phyloP scores from a whole-genome alignment of 176 grass and related monocot genomes.

The Oryza rufipogon region DNA sequence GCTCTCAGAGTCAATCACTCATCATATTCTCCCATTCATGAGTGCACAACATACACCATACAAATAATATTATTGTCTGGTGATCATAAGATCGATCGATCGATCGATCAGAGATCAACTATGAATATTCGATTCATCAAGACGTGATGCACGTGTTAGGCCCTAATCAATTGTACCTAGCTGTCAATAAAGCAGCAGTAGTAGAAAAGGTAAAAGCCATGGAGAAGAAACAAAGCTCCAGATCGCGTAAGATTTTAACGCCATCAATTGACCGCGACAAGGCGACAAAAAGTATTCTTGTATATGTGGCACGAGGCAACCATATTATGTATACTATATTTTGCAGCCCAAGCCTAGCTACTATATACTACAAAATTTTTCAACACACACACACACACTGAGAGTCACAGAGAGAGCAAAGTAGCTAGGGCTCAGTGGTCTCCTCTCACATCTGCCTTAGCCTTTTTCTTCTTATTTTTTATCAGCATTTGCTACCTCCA shows the following conservation, averaged over 20 bases:
- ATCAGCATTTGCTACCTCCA: not conserved
- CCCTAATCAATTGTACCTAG: not conserved
- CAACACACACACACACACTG: not conserved
- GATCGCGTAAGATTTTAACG: conserved; percentile 45
- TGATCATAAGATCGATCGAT: not conserved
- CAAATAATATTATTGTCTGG: not conserved
- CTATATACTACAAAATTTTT: conserved; percentile 26
- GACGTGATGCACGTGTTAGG: conserved; percentile 9
- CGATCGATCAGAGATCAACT: not conserved
- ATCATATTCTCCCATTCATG: conserved; percentile 29
- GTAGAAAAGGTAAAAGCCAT: conserved; percentile 18
- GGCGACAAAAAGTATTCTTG: conserved; percentile 47
- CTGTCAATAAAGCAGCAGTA: not conserved
- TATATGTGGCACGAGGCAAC: conserved; percentile 39
- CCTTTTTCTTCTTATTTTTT: not conserved
- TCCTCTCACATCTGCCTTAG: conserved; percentile 31
- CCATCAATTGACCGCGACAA: conserved; percentile 37
- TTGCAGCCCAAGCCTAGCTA: not conserved
- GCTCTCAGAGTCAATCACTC: conserved; percentile 7
- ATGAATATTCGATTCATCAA: not conserved
- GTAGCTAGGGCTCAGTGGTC: conserved; percentile 6
- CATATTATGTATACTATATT: too few relatives aligned
- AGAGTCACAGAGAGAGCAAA: conserved; percentile 17
- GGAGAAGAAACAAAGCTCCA: conserved; percentile 37
- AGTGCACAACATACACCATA: not conserved